These are phyloP conservation scores for Acorus calamus DNA, from an alignment of 106 monocot species.

Conservation along the genomic window DNA sequence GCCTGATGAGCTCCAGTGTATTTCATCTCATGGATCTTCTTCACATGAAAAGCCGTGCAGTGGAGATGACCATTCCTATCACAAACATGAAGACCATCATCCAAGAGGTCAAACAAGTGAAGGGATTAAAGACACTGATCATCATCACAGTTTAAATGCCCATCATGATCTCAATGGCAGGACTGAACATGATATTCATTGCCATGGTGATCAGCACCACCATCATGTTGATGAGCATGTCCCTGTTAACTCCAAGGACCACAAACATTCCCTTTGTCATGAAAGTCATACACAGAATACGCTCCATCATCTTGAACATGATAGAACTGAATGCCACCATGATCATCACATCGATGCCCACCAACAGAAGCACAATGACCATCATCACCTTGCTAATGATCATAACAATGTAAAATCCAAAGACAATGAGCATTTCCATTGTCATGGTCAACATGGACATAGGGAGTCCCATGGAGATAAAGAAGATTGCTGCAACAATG, in stretches of 20 bases:
- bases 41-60: no score
- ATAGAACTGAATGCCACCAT: slow-evolving; percentile 14
- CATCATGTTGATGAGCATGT: background rate
- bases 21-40: no score
- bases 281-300: background rate
- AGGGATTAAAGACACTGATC: background rate
- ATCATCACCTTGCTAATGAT: slow-evolving; percentile 10
- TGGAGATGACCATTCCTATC: no score
- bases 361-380: slow-evolving; percentile 2
- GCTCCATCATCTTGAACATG: slow-evolving; percentile 9
- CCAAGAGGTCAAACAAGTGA: no score
- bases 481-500: slow-evolving; percentile 4
- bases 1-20: no score
- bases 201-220: background rate
- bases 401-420: background rate
- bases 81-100: no score
- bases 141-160: slow-evolving; percentile 10
- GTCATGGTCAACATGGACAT: no score
- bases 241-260: background rate
- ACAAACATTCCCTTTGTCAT: background rate
- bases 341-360: background rate
- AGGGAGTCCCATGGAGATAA: no score
- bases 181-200: slow-evolving; percentile 7
- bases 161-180: slow-evolving; percentile 10
- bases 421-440: no score